These are phyloP conservation scores for Pseudogymnoascus sp. DNA, from an alignment of 2,329 filamentous ascomycete species.

Conservation along the genomic window DNA sequence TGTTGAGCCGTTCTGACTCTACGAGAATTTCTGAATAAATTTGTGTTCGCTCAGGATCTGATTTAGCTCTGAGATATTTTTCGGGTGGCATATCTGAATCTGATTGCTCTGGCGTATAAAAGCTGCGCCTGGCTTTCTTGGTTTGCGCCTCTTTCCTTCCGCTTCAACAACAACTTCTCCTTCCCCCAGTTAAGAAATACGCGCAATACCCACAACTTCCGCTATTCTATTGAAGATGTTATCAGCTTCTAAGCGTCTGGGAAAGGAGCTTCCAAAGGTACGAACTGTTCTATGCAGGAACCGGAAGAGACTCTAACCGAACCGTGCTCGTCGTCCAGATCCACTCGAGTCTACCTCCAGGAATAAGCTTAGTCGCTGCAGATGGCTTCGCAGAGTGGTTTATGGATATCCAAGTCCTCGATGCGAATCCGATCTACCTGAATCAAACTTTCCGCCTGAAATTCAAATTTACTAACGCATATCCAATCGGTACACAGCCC, in stretches of 20 bases:
- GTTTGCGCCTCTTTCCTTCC: constrained; percentile 4
- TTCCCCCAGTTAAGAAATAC: not conserved
- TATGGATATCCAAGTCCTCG: constrained; percentile 85
- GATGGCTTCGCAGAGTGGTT: constrained; percentile 85
- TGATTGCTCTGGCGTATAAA: constrained; percentile 2
- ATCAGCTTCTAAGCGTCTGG: constrained; percentile 47
- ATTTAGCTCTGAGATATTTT: not conserved
- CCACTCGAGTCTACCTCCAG: constrained; percentile 41
- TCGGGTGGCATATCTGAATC: not conserved
- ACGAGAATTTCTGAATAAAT: constrained; percentile 1
- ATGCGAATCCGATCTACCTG: constrained; percentile 80
- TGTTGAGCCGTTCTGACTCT: constrained; percentile 1
- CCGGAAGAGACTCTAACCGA: not conserved
- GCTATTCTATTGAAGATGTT: constrained; percentile 20
- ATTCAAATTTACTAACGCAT: constrained; percentile 74
- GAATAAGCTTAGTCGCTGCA: constrained; percentile 71
- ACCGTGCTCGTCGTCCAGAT: constrained; percentile 19
- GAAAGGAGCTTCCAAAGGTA: constrained; percentile 54
- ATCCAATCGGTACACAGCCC: constrained; percentile 70
- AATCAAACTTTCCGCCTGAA: constrained; percentile 75
- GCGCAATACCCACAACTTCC: not conserved
- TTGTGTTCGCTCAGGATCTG: not conserved
- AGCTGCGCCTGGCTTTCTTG: constrained; percentile 5
- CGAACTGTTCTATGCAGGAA: constrained; percentile 3
- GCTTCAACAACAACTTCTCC: not conserved